Base-by-base conservation (phyloP, 1,284 basidiomycete genomes). In the Irpex rosettiformis region DNA sequence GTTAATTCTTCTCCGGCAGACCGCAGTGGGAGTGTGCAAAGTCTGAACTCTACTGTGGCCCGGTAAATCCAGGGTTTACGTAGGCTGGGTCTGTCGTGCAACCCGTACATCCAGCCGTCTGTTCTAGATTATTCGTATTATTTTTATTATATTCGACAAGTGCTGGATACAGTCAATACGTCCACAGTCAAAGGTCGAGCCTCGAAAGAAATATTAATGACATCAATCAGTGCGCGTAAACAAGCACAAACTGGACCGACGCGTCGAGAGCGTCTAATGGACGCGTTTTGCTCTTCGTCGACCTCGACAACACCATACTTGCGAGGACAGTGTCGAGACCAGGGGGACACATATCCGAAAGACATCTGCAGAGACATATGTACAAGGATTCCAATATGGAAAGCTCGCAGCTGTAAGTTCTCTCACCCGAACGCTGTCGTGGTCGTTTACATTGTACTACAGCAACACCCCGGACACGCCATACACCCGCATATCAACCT, bases 401-500 rank as follows among this genome's bases (percentile, higher is more conserved):
- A 16, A 27, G 24, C 30, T 57, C 56, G 13, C 21, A 57, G 3
- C 16, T 57, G 47, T 52, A 13, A 22, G 49, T 57, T 6, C n/a
- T 25, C 24, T 40, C 22, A 18, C 11, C 51, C n/a, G 18, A n/a
- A 27, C 30, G 11, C 27, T 43, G n/a, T 37, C 30, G 25, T 11
- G 29, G 3, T 27, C n/a, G 43, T 16, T 22, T 11, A 25, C 18
- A 27, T 49, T 47, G 18, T 21, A 11, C 18, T 1, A n/a, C 54
- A 62, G 61, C 27, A 47, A 55, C 18, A 60, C 64, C 4, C 69
- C 69, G 5, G 54, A 60, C 6, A 51, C 52, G 16, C 66, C 67
- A n/a, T 61, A 65, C 13, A 64, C 61, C n/a, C 67, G 70, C 16
- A 61, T 62, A 1, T 55, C 67, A n/a, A 68, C 69, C 13, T 58